phyloP scores from a whole-genome alignment of 306 rosid genomes.

The Cicer chorassanicum region DNA sequence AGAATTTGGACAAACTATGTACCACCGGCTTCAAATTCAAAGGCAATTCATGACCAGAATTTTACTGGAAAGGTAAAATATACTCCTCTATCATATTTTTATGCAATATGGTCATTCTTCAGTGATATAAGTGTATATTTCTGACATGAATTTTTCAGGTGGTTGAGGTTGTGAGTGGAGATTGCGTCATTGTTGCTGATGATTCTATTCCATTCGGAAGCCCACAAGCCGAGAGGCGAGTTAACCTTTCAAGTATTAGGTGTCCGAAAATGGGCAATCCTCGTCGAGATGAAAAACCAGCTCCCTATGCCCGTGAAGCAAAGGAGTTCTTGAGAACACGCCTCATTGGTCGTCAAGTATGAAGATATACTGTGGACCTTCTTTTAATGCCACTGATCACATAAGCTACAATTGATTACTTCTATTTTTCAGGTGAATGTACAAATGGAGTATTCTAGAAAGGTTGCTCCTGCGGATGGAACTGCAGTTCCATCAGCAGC shows the following conservation, averaged over 20 bases:
- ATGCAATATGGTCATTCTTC: constrained; percentile 16
- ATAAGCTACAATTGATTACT: constrained; percentile 32
- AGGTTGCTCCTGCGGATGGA: constrained; percentile 66
- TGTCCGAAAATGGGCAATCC: constrained; percentile 98
- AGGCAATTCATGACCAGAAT: constrained; percentile 95
- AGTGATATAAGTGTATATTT: constrained; percentile 23
- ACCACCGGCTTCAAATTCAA: constrained; percentile 89
- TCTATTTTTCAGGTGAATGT: constrained; percentile 75
- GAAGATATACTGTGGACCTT: constrained; percentile 40
- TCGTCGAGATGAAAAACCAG: constrained; percentile 96
- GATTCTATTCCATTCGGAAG: constrained; percentile 88
- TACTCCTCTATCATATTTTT: constrained; percentile 17
- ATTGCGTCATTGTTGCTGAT: constrained; percentile 91
- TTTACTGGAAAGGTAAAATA: constrained; percentile 88
- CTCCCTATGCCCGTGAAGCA: constrained; percentile 99
- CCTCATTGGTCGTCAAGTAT: constrained; percentile 87
- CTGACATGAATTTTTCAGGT: constrained; percentile 61
- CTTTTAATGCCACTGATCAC: constrained; percentile 29
- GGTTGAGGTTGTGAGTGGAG: constrained; percentile 99
- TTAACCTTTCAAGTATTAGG: constrained; percentile 96
- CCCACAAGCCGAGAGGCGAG: constrained; percentile 94
- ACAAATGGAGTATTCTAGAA: constrained; percentile 96
- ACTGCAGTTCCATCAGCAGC: constrained; percentile 57
- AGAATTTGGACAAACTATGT: constrained; percentile 90
- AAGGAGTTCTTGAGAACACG: constrained; percentile 94